phyloP scores from a whole-genome alignment of 768 basidiomycete species.

The Suillus weaverae region DNA sequence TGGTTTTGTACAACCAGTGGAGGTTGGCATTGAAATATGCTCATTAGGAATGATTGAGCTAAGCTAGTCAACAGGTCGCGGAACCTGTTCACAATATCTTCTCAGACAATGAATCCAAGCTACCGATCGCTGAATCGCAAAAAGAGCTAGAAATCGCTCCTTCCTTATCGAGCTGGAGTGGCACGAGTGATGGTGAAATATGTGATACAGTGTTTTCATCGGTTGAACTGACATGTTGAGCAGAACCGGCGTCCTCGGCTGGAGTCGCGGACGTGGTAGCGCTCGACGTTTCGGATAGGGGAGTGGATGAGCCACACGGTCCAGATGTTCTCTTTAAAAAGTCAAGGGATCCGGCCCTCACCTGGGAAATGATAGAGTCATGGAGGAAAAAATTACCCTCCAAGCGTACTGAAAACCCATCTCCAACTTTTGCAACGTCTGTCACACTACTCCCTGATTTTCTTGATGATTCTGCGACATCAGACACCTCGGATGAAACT shows the following conservation, averaged over 20 bases:
- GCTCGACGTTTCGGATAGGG: conserved; percentile 24
- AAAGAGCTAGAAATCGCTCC: conserved; percentile 10
- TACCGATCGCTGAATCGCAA: not conserved
- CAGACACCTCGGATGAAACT: conserved; percentile 33
- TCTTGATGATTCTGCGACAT: conserved; percentile 25
- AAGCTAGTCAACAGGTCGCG: conserved; percentile 22
- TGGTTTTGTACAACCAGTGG: conserved; percentile 30
- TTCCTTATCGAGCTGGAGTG: conserved; percentile 34
- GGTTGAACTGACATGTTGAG: not conserved
- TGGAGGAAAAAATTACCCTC: conserved; percentile 32
- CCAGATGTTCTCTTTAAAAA: conserved; percentile 20
- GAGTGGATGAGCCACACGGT: conserved; percentile 3
- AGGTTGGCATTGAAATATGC: conserved; percentile 1
- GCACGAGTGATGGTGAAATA: conserved; percentile 28
- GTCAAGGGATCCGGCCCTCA: conserved; percentile 24
- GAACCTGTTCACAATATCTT: conserved; percentile 33
- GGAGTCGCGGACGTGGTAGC: conserved; percentile 14
- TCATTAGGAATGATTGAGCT: not conserved
- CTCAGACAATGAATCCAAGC: not conserved
- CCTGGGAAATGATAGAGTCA: conserved; percentile 30
- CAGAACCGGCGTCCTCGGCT: conserved; percentile 28
- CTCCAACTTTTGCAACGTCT: not conserved
- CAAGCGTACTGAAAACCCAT: conserved; percentile 6
- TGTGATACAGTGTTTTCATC: not conserved
- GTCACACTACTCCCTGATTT: conserved; percentile 14